phyloP scores from a whole-genome alignment of 805 yeast genomes.

The Candida tammaniensis region DNA sequence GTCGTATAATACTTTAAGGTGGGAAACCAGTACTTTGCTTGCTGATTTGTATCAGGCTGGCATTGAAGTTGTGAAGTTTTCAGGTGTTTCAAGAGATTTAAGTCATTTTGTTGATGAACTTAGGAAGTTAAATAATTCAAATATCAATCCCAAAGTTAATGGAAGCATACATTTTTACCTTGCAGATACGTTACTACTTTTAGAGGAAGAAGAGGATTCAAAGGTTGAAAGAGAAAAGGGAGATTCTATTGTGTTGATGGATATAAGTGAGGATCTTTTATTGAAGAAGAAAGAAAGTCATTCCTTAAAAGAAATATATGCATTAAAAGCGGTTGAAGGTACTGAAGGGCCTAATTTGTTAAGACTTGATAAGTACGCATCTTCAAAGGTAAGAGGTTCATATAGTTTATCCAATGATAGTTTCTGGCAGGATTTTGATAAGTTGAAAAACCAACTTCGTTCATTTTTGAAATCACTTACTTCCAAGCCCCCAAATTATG shows the following conservation, averaged over 20 bases:
- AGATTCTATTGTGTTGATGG: neutral
- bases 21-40: slow-evolving; percentile 34
- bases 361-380: no score
- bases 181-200: slow-evolving; percentile 7
- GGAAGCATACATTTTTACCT: slow-evolving; percentile 8
- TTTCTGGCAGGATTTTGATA: no score
- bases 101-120: slow-evolving; percentile 54
- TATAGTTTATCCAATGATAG: no score
- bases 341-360: no score
- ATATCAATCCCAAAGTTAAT: slow-evolving; percentile 14
- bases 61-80: slow-evolving; percentile 37
- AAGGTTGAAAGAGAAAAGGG: slow-evolving; percentile 1
- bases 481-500: no score
- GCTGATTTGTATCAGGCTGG: slow-evolving; percentile 37
- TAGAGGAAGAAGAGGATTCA: slow-evolving; percentile 3
- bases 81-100: slow-evolving; percentile 61
- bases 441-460: no score
- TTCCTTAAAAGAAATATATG: no score
- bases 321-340: no score
- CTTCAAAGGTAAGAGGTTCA: no score
- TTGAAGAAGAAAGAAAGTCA: no score
- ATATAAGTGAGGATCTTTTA: neutral
- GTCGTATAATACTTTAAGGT: slow-evolving; percentile 5
- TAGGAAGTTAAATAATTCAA: slow-evolving; percentile 30
- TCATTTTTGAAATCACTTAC: no score